Base-by-base conservation (phyloP, 805 yeast genomes). In the Torulaspora quercuum region DNA sequence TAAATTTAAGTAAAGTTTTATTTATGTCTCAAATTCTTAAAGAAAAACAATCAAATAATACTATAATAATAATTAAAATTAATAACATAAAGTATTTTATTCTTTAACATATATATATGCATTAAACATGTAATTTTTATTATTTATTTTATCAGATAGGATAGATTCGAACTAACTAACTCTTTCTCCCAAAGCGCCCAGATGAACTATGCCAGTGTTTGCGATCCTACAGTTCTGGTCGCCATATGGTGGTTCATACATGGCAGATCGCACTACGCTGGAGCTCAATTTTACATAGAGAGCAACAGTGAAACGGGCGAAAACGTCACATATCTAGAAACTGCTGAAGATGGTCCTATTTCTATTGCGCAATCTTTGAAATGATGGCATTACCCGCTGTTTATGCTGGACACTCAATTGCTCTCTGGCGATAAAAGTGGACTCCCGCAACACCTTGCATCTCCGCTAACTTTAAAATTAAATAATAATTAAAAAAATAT, bases 221-320 rank as follows among this genome's bases (percentile, higher is more conserved):
- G 38, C 15, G 42, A 30, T 5, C 29, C 33, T 6, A 12, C 38
- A 12, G 17, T 33, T 10, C 15, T 38, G 19, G 41, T 37, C 5
- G 29, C 37, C 7, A 32, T 37, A 10, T 37, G 41, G 41, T 37
- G 41, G 41, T 20, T 37, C 16, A 23, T 37, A 11, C 37, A 32
- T 17, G 41, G 41, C 7, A 32, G 33, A 21, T 20, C 24, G 7
- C 12, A 23, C 14, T 37, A 32, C 16, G 14, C 24, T 22, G 37
- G 30, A 9, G 19, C 33, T 7, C 28, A 21, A 35, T n/a, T 28
- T 21, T 11, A 14, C 22, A 25, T 33, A 9, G 25, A 24, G 27
- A 15, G 10, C n/a, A 13, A 16, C 5, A 18, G 25, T 13, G 26
- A 35, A 16, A 25, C 7, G 12, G 35, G 33, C 16, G 25, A 21